Percentiles rank a stretch among this genome's conserved stretches.
Conservation (phyloP, 306 rosid species). For the Citrullus mucosospermus region DNA sequence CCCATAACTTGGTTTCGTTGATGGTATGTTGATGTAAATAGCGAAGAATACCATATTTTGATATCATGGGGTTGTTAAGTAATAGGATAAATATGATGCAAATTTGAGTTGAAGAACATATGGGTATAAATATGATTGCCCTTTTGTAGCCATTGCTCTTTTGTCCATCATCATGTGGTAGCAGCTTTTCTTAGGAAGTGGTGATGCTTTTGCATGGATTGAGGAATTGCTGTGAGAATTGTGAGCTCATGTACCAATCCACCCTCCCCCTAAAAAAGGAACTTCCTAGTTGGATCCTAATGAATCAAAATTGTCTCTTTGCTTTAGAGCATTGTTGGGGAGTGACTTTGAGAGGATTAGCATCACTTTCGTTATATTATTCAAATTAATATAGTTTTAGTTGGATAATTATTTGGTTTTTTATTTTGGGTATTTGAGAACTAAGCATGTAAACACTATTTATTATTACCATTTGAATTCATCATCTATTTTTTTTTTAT, state of each 20-base stretch:
- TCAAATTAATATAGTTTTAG: too few species aligned
- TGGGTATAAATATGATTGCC: not conserved
- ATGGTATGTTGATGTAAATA: not conserved
- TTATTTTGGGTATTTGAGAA: too few species aligned
- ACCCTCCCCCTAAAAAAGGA: too few species aligned
- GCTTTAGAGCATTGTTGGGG: not conserved
- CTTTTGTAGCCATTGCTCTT: not conserved
- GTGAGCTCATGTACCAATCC: not conserved
- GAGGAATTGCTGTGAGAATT: not conserved
- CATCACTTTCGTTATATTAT: too few species aligned
- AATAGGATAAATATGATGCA: not conserved
- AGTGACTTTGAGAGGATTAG: too few species aligned
- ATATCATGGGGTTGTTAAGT: not conserved
- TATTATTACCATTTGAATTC: too few species aligned
- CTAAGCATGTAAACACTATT: too few species aligned
- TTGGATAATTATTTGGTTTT: too few species aligned
- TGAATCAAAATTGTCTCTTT: not conserved
- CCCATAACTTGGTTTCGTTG: constrained; percentile 67
- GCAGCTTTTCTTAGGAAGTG: not conserved
- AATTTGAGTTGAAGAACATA: not conserved
- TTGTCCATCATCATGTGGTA: not conserved
- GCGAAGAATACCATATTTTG: not conserved
- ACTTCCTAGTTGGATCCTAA: not conserved
- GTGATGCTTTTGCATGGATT: not conserved
- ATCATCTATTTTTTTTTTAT: too few species aligned